Base-by-base conservation (phyloP, 1,284 basidiomycete genomes). In the Wolfiporia cocos region DNA sequence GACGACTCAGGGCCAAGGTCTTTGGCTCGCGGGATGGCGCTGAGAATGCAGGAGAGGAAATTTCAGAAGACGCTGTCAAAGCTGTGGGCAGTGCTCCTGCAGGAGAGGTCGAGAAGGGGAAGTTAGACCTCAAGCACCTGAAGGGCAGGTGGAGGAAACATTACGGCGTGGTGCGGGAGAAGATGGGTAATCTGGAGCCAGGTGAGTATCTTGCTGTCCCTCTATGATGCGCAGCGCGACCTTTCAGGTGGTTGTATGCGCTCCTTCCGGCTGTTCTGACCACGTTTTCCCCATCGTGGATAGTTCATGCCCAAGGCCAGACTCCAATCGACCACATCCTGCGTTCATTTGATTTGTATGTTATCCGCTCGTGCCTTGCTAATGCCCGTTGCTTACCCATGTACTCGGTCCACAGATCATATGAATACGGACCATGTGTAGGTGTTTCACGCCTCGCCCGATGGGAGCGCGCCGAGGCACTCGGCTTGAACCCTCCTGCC, bases 371-470 rank as follows among this genome's bases (percentile, higher is more conserved):
- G 26, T 42, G 34, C 44, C 24, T 38, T 41, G 32, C 31, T 30
- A 20, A 2, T 28, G 39, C 17, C 34, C 14, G 20, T 22, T 20
- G 19, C 31, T 29, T 34, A 30, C 7, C 24, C 40, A 39, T 28
- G 29, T 48, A 39, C 46, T 17, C 24, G 4, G 22, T 22, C 21
- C 9, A 29, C 33, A 86, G 84, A 54, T 80, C 82, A 0, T 81
- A 83, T 44, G 80, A 90, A 51, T 95, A 83, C 57, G 92, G 92
- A 0, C 92, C 92, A 2, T 92, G 85, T 51, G 72, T 89, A 33
- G 92, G 92, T 1, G 73, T 94, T 35, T 77, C 81, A 11, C 78
- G 93, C 33, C 66, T 96, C 19, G 81, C 93, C 49, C 74, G 94
- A 24, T 98, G 92, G 91, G 77, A 95, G 54, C 73, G 94, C 30